Evolutionary conservation across 345 rosid genomes (phyloP), one percentile per base, ranked within the genome.

Genomic region (Populus deltoides): DNA sequence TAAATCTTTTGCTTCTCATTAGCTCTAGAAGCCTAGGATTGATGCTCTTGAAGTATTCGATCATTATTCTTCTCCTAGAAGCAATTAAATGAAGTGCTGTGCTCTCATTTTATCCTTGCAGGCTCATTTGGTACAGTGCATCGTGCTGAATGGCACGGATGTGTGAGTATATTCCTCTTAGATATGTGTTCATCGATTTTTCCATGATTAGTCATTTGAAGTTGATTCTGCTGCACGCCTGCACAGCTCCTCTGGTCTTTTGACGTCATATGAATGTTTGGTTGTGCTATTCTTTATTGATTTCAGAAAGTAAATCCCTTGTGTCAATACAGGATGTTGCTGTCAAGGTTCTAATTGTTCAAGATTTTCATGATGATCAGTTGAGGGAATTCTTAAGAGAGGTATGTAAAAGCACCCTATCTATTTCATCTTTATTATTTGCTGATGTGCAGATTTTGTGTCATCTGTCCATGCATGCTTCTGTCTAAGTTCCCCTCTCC

Each of bases 61-160:
- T 45, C 41, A 24, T 61, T 62, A 7, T 55, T 67, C 66, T 45
- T 29, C 66, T 75, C 25, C 57, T 36, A 22, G 62, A 77, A 65
- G 53, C 69, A 66, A 61, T 77, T 29, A 20, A 17, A 9, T 33
- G 57, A 76, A 36, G n/a, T 9, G 8, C 33, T 18, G 41, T n/a
- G 20, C 36, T 25, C 51, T 22, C 13, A 51, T 66, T 55, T 59
- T 31, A 62, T 49, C 36, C 49, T 77, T 81, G 61, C 88, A 94
- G 98, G 98, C 62, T 95, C 99, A 66, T 95, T 95, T 87, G 96
- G 98, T 79, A 95, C 96, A 24, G 99, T 95, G 83, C 98, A 95
- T 88, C 97, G 93, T 51, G 99, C 99, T 84, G 99, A 95, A 85
- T 95, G 99, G 98, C 92, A 93, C 88, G 99, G 99, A 81, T 93